These are phyloP conservation scores for Pyricularia grisea DNA, from an alignment of 2,329 filamentous ascomycete genomes.

Conservation along the genomic window DNA sequence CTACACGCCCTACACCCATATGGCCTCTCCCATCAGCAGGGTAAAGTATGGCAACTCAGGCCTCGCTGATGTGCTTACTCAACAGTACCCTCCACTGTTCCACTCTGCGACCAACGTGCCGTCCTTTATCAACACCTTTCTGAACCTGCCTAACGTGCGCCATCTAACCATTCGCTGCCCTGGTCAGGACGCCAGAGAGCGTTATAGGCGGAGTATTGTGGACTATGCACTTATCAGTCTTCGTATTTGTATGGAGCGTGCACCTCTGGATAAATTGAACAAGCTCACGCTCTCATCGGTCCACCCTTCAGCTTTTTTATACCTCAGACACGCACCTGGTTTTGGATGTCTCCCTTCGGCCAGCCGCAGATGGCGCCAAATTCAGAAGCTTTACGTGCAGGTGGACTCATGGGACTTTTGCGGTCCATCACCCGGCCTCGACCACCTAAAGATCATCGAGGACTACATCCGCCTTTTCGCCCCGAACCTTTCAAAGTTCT, in stretches of 20 bases:
- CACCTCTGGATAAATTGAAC: constrained; percentile 53
- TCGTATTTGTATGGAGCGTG: constrained; percentile 71
- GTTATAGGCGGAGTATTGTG: constrained; percentile 67
- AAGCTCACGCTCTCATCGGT: constrained; percentile 65
- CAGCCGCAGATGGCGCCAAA: constrained; percentile 65
- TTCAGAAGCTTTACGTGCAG: constrained; percentile 62
- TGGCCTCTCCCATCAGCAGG: constrained; percentile 48
- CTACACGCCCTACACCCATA: constrained; percentile 68
- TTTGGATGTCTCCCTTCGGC: constrained; percentile 68
- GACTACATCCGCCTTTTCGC: constrained; percentile 69
- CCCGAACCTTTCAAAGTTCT: constrained; percentile 55
- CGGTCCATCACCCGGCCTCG: constrained; percentile 48
- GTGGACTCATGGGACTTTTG: constrained; percentile 62
- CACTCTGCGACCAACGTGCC: constrained; percentile 83
- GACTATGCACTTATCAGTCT: constrained; percentile 86
- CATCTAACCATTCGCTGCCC: constrained; percentile 72
- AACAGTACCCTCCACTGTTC: constrained; percentile 83
- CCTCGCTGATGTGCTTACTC: constrained; percentile 70
- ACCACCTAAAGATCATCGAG: constrained; percentile 71
- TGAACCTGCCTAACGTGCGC: constrained; percentile 56
- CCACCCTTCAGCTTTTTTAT: constrained; percentile 66
- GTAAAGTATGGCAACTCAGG: constrained; percentile 75
- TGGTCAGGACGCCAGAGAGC: constrained; percentile 56
- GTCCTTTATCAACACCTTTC: constrained; percentile 70
- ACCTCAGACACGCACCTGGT: constrained; percentile 65